Base-by-base conservation (phyloP, 2,329 filamentous ascomycete species). In the Pseudocercospora eumusae region DNA sequence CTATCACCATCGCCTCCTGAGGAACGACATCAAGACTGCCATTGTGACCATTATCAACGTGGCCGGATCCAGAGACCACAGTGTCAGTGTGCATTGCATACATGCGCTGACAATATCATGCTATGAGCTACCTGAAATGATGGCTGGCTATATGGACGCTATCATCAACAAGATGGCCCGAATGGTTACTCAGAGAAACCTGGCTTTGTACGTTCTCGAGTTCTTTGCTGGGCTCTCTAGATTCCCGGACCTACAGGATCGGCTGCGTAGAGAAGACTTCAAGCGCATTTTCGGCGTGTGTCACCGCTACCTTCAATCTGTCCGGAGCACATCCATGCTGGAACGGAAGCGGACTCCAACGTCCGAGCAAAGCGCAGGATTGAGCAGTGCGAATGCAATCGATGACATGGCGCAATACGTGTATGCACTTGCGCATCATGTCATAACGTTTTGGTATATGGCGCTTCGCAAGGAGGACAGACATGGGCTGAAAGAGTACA, bases 391-490 rank as follows among this genome's bases (percentile, higher is more conserved):
- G 58, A 57, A 61, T 61, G 57, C 70, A 45, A 54, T 55, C 57
- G 77, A 79, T 13, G 67, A 69, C 31, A 68, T 67, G 62, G 67
- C 59, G 71, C 80, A 65, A 75, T 99, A 99, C 74, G 91, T 99
- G 25, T 95, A 96, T 75, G 90, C 92, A 1, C 81, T 98, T 57
- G 93, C 93, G 8, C 96, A 96, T 74, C 93, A 98, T 74, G 92
- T 96, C 69, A 93, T 99, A 67, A 89, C 92, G 1, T 97, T 96
- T 74, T 99, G 95, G 95, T 99, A 98, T 74, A 83, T 99, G 68
- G 90, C 92, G 0, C 76, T 99, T 69, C 93, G 92, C 71, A 83
- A 96, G 56, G 86, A 88, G 40, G 92, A 97, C 73, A 88, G 95
- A 56, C 86, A 88, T 33, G 91, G 86, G 64, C 88, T 96, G 67